Conservation (phyloP, 495 filamentous ascomycete genomes). For the Annulohypoxylon moriforme region DNA sequence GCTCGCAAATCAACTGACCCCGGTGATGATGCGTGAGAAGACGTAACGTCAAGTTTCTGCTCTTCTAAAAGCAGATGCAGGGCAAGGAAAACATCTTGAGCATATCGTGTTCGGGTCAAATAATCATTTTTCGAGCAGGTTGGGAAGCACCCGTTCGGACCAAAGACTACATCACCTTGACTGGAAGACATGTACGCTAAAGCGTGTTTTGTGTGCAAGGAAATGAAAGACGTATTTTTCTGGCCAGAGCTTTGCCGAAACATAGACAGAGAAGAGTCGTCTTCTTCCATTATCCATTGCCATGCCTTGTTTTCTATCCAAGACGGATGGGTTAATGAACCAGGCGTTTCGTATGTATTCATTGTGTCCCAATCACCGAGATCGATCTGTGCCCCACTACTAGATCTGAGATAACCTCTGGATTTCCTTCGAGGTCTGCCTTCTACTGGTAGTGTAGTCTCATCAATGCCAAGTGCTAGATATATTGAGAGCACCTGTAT, state of each 20-base stretch:
- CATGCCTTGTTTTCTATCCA: constrained; percentile 78
- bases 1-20: constrained; percentile 69
- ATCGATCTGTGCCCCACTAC: constrained; percentile 48
- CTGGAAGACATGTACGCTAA: constrained; percentile 66
- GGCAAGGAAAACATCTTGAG: constrained; percentile 76
- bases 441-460: constrained; percentile 31
- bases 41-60: constrained; percentile 79
- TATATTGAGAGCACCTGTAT: constrained; percentile 72
- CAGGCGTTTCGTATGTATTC: constrained; percentile 50
- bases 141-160: constrained; percentile 69
- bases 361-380: constrained; percentile 54
- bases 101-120: constrained; percentile 66
- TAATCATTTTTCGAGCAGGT: constrained; percentile 65
- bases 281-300: constrained; percentile 77
- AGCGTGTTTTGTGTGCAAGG: constrained; percentile 50
- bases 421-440: constrained; percentile 38
- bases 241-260: constrained; percentile 34
- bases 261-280: constrained; percentile 45
- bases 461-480: constrained; percentile 51
- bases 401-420: constrained; percentile 46
- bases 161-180: constrained; percentile 62
- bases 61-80: constrained; percentile 91
- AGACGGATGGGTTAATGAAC: constrained; percentile 66
- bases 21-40: constrained; percentile 64
- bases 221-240: constrained; percentile 56